Conservation (phyloP, 768 basidiomycete genomes). For the Russula olivacea region DNA sequence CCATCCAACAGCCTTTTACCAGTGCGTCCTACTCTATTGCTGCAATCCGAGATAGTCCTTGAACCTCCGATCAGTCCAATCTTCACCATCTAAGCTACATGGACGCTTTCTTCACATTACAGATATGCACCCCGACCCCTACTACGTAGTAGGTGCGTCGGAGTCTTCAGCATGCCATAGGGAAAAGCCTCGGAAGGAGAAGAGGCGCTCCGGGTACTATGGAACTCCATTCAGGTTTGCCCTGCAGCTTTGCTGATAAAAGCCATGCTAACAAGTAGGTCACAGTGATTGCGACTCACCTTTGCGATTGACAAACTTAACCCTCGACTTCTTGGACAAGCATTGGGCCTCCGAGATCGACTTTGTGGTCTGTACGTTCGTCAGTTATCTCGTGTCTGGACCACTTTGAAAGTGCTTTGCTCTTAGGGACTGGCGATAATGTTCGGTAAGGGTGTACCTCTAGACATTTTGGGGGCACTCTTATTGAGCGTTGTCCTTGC, state of each 20-base stretch:
- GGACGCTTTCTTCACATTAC: slow-evolving; percentile 79
- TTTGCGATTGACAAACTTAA: slow-evolving; percentile 67
- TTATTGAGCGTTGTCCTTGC: slow-evolving; percentile 14
- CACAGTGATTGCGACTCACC: slow-evolving; percentile 78
- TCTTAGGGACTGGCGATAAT: slow-evolving; percentile 70
- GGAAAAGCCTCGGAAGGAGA: slow-evolving; percentile 48
- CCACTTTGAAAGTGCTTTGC: not conserved
- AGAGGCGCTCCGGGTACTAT: slow-evolving; percentile 50
- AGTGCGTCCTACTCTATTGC: not conserved
- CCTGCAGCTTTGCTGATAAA: not conserved
- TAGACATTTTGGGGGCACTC: not conserved
- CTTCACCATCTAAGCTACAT: slow-evolving; percentile 42
- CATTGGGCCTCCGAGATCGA: slow-evolving; percentile 83
- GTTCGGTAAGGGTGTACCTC: slow-evolving; percentile 43
- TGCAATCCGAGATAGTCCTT: not conserved
- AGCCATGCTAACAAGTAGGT: slow-evolving; percentile 1
- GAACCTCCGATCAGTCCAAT: slow-evolving; percentile 5
- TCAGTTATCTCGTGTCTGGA: not conserved
- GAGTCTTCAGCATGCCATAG: slow-evolving; percentile 65
- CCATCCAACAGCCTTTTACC: slow-evolving; percentile 17
- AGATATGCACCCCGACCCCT: slow-evolving; percentile 77
- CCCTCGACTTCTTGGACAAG: slow-evolving; percentile 71
- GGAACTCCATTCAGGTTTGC: slow-evolving; percentile 65
- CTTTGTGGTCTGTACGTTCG: slow-evolving; percentile 73
- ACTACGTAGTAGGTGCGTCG: slow-evolving; percentile 49